phyloP scores from a whole-genome alignment of 1,284 basidiomycete species.

The Cerrena zonata region DNA sequence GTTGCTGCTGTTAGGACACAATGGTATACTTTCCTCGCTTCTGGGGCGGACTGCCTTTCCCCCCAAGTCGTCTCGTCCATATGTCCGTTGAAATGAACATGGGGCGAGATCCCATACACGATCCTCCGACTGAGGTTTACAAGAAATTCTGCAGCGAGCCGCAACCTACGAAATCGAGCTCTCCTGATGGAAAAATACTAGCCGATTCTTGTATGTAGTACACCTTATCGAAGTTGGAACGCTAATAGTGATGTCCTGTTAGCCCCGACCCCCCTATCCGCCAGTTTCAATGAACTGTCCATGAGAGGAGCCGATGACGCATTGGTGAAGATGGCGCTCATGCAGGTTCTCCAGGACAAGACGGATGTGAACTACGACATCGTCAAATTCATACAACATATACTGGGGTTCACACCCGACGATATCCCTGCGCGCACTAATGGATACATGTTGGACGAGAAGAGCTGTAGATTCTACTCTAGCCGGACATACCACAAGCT shows the following conservation, averaged over 20 bases:
- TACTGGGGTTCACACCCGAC: conserved; percentile 2
- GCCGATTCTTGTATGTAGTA: too few relatives aligned
- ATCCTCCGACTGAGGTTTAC: too few relatives aligned
- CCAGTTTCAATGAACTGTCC: too few relatives aligned
- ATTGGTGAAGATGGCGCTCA: not conserved
- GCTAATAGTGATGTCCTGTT: not conserved
- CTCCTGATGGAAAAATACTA: not conserved
- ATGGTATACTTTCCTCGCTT: too few relatives aligned
- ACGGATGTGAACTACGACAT: not conserved
- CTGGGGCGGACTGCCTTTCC: too few relatives aligned
- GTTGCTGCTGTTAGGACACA: too few relatives aligned
- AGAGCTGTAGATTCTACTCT: not conserved
- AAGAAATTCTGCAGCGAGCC: too few relatives aligned
- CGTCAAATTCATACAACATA: conserved; percentile 3
- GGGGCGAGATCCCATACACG: too few relatives aligned
- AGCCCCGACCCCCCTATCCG: too few relatives aligned
- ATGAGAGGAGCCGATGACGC: not conserved
- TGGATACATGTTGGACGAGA: not conserved
- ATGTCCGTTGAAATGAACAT: too few relatives aligned
- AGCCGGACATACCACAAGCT: not conserved
- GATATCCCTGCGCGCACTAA: conserved; percentile 5
- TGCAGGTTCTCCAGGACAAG: not conserved
- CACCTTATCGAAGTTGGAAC: not conserved
- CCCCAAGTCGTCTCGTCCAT: too few relatives aligned
- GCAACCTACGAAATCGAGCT: not conserved